Evolutionary conservation across 139 green algal genomes (phyloP), one percentile per base, ranked within the genome.

Genomic region (Pleodorina starrii): DNA sequence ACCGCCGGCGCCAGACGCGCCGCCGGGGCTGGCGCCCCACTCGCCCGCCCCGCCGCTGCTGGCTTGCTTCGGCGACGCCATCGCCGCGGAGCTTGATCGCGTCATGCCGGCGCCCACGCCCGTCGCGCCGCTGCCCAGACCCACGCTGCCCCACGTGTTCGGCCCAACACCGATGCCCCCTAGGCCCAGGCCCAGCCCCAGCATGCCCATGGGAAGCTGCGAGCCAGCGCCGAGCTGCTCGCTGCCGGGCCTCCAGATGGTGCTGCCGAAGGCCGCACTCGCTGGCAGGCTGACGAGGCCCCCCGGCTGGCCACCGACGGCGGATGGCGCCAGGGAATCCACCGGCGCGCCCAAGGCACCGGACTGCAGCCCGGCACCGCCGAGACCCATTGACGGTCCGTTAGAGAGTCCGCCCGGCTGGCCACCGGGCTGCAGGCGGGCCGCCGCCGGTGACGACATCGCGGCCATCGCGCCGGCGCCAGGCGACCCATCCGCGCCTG

Each of bases 161-260:
- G 81, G 60, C 16, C 60, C 80, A 1, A 57, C 17, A 21, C 80
- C 81, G 17, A 87, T 79, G 60, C 82, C 82, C 42, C 82, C 19
- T 3, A 88, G 63, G 9, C 82, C 82, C 21, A 88, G 82, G 32
- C 82, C 82, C 63, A 88, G 66, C 4, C 82, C 82, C 63, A 88
- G 66, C 82, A 88, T 69, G 44, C 66, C 46, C 63, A 77, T 60
- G 1, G 80, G 80, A 36, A 87, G 80, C 43, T 59, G 80, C 36
- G 35, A 25, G 44, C 43, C 66, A 1, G 29, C 19, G 46, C 82
- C 82, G 7, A 87, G 40, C 59, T 77, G 60, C 32, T 87, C 81
- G 44, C 81, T n/a, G 25, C 82, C 82, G n/a, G 42, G 51, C 9
- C 66, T 43, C 82, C 82, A 88, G 35, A 88, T 88, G 66, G 40